phyloP scores from a whole-genome alignment of 2,329 filamentous ascomycete species.

The Hypoxylon sp. region DNA sequence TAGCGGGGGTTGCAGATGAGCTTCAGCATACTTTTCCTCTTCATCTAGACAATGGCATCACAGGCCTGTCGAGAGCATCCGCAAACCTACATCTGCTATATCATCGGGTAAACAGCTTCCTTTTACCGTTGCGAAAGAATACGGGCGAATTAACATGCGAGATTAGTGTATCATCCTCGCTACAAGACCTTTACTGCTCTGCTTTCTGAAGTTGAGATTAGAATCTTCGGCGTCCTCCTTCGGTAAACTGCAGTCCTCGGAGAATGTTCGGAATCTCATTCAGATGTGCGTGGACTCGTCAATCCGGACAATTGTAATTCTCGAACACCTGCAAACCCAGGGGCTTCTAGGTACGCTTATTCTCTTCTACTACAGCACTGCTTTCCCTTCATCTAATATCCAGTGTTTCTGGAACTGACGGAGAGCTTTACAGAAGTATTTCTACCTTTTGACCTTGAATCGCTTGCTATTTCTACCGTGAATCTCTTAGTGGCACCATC shows the following conservation, averaged over 20 bases:
- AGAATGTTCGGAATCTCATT: slow-evolving; percentile 5
- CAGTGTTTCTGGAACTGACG: no score
- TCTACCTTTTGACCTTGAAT: slow-evolving; percentile 9
- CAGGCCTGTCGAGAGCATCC: slow-evolving; percentile 3
- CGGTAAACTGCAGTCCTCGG: not conserved
- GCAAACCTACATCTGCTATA: slow-evolving; percentile 14
- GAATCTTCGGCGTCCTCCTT: not conserved
- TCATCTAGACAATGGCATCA: not conserved
- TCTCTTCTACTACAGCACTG: not conserved
- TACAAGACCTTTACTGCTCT: slow-evolving; percentile 5
- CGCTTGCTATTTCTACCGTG: not conserved
- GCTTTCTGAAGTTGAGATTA: slow-evolving; percentile 1
- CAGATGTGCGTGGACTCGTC: slow-evolving; percentile 13
- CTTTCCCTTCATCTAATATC: no score
- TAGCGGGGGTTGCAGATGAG: slow-evolving; percentile 5
- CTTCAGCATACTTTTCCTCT: slow-evolving; percentile 12
- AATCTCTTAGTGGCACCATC: not conserved
- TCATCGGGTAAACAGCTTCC: not conserved
- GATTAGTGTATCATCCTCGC: slow-evolving; percentile 7
- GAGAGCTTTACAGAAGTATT: not conserved
- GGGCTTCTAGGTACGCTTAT: slow-evolving; percentile 7
- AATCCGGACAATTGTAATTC: slow-evolving; percentile 1
- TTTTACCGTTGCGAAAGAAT: no score
- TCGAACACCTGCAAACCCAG: slow-evolving; percentile 1
- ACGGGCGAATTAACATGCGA: not conserved